Evolutionary conservation across 306 rosid genomes (phyloP).

Genomic region (Senna siamea): DNA sequence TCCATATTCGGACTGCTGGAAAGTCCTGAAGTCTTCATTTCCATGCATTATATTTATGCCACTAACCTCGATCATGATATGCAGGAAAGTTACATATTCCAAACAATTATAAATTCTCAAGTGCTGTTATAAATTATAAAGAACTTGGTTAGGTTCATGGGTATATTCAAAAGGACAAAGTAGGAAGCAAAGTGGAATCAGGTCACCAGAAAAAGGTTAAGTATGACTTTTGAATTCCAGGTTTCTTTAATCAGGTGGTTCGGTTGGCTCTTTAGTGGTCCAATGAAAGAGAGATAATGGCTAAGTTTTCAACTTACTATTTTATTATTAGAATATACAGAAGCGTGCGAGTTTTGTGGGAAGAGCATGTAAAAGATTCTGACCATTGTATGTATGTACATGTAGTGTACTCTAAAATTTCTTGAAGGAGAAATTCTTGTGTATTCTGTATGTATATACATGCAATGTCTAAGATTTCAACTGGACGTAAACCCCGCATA

Average conservation of each 20-base stretch:
- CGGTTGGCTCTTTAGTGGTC: conserved; percentile 34
- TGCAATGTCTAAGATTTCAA: too few relatives aligned
- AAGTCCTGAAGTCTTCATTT: neutral
- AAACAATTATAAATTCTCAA: conserved; percentile 9
- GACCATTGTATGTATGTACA: too few relatives aligned
- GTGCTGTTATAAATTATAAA: conserved; percentile 10
- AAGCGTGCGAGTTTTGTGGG: neutral
- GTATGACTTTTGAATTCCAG: conserved; percentile 25
- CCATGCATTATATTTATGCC: conserved; percentile 25
- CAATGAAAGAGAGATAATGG: neutral
- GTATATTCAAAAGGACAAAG: conserved; percentile 17
- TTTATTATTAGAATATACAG: neutral
- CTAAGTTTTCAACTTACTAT: too few relatives aligned
- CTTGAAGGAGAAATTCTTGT: too few relatives aligned
- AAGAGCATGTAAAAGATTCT: too few relatives aligned
- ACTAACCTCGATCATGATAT: neutral
- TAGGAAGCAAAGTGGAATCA: conserved; percentile 43
- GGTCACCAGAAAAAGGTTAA: conserved; percentile 25
- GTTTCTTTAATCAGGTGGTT: conserved; percentile 25
- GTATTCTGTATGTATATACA: too few relatives aligned
- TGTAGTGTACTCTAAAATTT: too few relatives aligned
- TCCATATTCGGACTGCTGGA: too few relatives aligned
- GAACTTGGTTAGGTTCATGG: conserved; percentile 16
- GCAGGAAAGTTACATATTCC: conserved; percentile 28
- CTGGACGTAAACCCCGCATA: too few relatives aligned